Evolutionary conservation across 164 flowering plant genomes (phyloP).

Genomic region (Malania oleifera): DNA sequence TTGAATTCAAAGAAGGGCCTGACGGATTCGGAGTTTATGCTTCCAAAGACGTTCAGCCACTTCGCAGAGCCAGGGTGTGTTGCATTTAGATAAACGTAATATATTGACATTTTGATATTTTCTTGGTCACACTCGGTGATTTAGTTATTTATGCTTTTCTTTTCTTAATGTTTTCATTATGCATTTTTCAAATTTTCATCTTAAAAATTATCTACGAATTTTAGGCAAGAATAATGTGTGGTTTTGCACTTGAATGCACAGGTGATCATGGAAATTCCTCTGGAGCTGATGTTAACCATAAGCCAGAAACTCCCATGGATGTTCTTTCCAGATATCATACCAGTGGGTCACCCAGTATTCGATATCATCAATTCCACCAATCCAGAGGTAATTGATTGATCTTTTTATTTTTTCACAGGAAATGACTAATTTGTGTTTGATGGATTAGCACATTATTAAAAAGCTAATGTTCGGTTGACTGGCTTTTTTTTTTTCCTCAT

Average conservation of each 20-base stretch:
- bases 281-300: conserved; percentile 88
- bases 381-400: conserved; percentile 57
- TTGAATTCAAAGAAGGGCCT: conserved; percentile 92
- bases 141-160: neutral
- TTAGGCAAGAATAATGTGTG: neutral
- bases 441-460: neutral
- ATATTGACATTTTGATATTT: no score
- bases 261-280: conserved; percentile 95
- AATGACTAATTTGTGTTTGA: conserved; percentile 1
- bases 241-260: conserved; percentile 19
- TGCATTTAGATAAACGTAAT: neutral
- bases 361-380: conserved; percentile 93
- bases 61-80: conserved; percentile 78
- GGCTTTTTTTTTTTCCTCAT: neutral
- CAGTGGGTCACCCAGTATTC: conserved; percentile 94
- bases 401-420: neutral
- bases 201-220: no score
- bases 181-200: neutral
- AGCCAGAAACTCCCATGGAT: conserved; percentile 95
- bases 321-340: conserved; percentile 92
- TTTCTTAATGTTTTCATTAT: neutral
- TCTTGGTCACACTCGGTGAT: neutral
- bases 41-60: conserved; percentile 82
- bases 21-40: conserved; percentile 96
- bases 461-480: neutral